Percentiles rank a stretch among this genome's conserved stretches.
These are phyloP conservation scores for Ceratobasidium papillatum DNA, from an alignment of 1,284 basidiomycete species.

Conservation along the genomic window DNA sequence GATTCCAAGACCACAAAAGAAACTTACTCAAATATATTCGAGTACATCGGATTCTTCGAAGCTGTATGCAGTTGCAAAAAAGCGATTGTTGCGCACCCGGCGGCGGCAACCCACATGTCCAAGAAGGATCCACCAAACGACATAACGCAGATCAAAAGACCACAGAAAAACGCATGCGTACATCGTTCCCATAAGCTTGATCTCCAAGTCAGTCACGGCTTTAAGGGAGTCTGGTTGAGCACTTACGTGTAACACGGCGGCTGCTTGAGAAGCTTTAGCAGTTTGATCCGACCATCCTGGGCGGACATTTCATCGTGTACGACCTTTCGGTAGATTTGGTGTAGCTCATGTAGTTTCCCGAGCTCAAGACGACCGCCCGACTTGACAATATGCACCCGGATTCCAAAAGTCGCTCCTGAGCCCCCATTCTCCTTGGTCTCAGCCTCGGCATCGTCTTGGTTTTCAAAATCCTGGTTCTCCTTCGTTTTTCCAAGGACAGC, in stretches of 20 bases:
- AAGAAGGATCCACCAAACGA: slow-evolving; percentile 84
- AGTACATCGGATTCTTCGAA: slow-evolving; percentile 81
- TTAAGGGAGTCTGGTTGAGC: neutral
- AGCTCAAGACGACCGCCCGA: slow-evolving; percentile 76
- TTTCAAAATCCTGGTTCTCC: neutral
- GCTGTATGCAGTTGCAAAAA: slow-evolving; percentile 81
- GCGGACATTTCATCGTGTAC: slow-evolving; percentile 77
- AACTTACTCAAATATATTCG: slow-evolving; percentile 87
- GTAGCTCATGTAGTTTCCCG: slow-evolving; percentile 74
- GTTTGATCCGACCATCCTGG: slow-evolving; percentile 66
- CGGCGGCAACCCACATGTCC: slow-evolving; percentile 82
- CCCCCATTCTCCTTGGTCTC: neutral
- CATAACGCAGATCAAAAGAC: slow-evolving; percentile 78
- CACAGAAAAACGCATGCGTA: slow-evolving; percentile 74
- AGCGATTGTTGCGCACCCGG: slow-evolving; percentile 73
- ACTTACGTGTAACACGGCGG: slow-evolving; percentile 55
- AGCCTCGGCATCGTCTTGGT: neutral
- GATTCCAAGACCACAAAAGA: slow-evolving; percentile 2
- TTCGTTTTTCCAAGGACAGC: slow-evolving; percentile 8
- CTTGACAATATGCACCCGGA: slow-evolving; percentile 78
- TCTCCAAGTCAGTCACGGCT: slow-evolving; percentile 49
- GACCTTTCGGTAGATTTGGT: slow-evolving; percentile 79
- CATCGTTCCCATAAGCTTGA: slow-evolving; percentile 72
- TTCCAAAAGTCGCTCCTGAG: slow-evolving; percentile 58
- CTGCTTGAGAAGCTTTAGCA: slow-evolving; percentile 67